phyloP scores from a whole-genome alignment of 768 basidiomycete species.

The Tylopilus balloui region DNA sequence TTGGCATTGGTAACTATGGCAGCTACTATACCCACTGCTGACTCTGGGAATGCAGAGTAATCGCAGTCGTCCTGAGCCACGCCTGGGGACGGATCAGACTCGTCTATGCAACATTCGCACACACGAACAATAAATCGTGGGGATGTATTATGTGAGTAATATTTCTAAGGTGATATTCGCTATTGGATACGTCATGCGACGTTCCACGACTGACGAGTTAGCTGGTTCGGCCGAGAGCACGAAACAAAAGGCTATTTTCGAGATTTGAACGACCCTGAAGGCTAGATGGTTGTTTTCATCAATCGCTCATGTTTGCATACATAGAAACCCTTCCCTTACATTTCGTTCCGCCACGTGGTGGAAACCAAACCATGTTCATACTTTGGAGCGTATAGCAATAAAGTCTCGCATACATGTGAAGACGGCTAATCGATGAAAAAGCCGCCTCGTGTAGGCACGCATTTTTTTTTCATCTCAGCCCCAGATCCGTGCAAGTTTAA shows the following conservation, averaged over 20 bases:
- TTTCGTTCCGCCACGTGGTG: background rate
- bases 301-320: background rate
- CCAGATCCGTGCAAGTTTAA: background rate
- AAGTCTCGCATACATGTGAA: no score
- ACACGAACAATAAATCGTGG: background rate
- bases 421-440: constrained; percentile 4
- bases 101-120: background rate
- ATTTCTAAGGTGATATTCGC: background rate
- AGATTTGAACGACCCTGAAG: background rate
- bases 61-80: background rate
- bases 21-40: background rate
- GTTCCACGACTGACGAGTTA: constrained; percentile 1
- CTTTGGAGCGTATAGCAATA: background rate
- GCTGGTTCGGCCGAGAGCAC: background rate
- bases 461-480: background rate
- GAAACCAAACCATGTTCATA: background rate
- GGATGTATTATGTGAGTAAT: background rate
- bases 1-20: background rate
- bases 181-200: background rate
- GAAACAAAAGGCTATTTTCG: background rate
- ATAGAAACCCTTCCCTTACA: background rate
- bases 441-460: background rate
- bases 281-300: constrained; percentile 2
- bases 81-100: background rate
- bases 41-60: constrained; percentile 1